Percentiles rank a stretch among this genome's conserved stretches.
phyloP scores from a whole-genome alignment of 2,329 filamentous ascomycete species.

The Paraconiothyrium brasiliense region DNA sequence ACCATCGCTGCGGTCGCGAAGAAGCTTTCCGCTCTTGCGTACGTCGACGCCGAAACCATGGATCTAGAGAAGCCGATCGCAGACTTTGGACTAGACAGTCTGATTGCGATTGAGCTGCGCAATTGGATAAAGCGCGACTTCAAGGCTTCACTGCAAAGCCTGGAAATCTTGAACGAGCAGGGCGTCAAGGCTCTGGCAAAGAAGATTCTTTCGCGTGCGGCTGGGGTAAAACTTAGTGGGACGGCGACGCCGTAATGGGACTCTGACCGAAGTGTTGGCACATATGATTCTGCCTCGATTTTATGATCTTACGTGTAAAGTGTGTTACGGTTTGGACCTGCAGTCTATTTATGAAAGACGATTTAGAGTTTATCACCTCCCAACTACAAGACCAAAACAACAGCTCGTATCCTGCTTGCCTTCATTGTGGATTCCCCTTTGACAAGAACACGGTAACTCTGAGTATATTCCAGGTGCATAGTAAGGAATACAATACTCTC shows the following conservation, averaged over 20 bases:
- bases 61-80: constrained; percentile 7
- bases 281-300: background rate
- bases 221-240: background rate
- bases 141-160: background rate
- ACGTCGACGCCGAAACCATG: constrained; percentile 4
- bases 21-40: background rate
- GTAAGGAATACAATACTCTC: no score
- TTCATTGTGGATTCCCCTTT: no score
- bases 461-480: no score
- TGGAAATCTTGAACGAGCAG: constrained; percentile 5
- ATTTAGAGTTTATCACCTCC: no score
- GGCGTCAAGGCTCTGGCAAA: background rate
- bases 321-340: no score
- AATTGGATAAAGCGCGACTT: constrained; percentile 11
- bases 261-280: background rate
- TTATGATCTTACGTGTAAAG: background rate
- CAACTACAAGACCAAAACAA: no score
- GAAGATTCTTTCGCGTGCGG: constrained; percentile 4
- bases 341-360: no score
- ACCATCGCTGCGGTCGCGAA: background rate
- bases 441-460: no score
- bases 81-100: constrained; percentile 2
- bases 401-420: no score
- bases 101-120: constrained; percentile 10
- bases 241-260: background rate